Evolutionary conservation across 192 early-diverging fungal species (phyloP).

Genomic region (Linnemannia schmuckeri): DNA sequence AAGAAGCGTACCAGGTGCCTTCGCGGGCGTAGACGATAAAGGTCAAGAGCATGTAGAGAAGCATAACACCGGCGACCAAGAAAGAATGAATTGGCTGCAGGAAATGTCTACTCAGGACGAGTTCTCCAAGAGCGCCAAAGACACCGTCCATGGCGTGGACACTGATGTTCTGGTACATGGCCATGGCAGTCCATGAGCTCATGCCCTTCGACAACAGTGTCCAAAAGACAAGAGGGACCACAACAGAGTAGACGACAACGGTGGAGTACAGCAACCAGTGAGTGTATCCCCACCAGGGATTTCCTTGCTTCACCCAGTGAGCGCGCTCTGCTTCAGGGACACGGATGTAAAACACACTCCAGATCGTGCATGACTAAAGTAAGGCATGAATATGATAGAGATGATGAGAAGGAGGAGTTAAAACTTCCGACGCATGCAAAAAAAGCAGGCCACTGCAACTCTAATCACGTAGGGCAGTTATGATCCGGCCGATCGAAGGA

Average conservation of each 20-base stretch:
- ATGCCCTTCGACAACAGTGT: slow-evolving; percentile 17
- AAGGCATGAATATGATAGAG: not conserved
- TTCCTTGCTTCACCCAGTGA: slow-evolving; percentile 26
- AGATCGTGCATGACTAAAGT: slow-evolving; percentile 15
- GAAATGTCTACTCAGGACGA: slow-evolving; percentile 49
- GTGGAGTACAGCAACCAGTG: slow-evolving; percentile 54
- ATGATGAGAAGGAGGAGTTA: not conserved
- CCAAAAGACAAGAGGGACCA: slow-evolving; percentile 58
- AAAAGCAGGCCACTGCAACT: not conserved
- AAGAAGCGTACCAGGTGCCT: slow-evolving; percentile 26
- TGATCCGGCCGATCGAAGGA: slow-evolving; percentile 1
- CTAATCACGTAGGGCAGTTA: not conserved
- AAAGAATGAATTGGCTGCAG: slow-evolving; percentile 39
- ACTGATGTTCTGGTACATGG: slow-evolving; percentile 30
- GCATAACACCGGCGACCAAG: slow-evolving; percentile 39
- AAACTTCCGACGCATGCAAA: not conserved
- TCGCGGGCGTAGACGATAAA: slow-evolving; percentile 31
- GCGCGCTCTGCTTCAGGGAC: slow-evolving; percentile 28
- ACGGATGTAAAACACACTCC: slow-evolving; percentile 31
- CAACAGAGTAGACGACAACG: slow-evolving; percentile 35
- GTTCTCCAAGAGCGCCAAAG: slow-evolving; percentile 38
- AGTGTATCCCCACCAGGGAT: slow-evolving; percentile 36
- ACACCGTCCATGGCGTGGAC: slow-evolving; percentile 48
- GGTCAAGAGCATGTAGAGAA: slow-evolving; percentile 46
- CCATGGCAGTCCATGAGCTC: slow-evolving; percentile 4